Percentiles rank a stretch among this genome's conserved stretches.
Evolutionary conservation across 768 basidiomycete species (phyloP).

Genomic region (Auriscalpium orientale): DNA sequence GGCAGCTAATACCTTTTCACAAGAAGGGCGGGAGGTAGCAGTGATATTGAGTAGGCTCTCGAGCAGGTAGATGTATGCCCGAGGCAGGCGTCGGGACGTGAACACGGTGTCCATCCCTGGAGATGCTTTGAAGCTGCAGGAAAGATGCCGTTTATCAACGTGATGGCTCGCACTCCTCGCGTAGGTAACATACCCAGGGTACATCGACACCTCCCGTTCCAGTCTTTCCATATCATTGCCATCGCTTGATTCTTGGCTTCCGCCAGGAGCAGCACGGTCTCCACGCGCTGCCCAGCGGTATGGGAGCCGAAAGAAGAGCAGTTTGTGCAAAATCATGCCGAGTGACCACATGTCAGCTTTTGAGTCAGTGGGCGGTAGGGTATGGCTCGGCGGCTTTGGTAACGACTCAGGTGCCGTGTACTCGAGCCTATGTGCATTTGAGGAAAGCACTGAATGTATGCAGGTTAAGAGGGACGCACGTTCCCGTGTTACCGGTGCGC

Average conservation of each 20-base stretch:
- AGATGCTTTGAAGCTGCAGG: constrained; percentile 43
- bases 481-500: constrained; percentile 92
- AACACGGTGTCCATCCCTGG: constrained; percentile 47
- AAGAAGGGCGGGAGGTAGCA: constrained; percentile 58
- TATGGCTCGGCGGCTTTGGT: constrained; percentile 54
- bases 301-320: constrained; percentile 86
- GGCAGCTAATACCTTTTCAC: constrained; percentile 62
- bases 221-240: constrained; percentile 60
- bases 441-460: background rate
- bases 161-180: background rate
- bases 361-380: constrained; percentile 66
- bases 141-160: background rate
- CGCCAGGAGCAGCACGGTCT: constrained; percentile 25
- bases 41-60: constrained; percentile 60
- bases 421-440: constrained; percentile 7
- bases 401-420: constrained; percentile 64
- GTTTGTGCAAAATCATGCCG: constrained; percentile 91
- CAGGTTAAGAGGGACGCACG: constrained; percentile 41
- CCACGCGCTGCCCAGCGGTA: constrained; percentile 66
- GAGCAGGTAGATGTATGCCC: constrained; percentile 62
- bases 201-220: constrained; percentile 64
- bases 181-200: constrained; percentile 52
- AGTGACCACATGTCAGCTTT: constrained; percentile 97
- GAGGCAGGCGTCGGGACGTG: constrained; percentile 64
- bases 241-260: constrained; percentile 18